Base-by-base conservation (phyloP, 768 basidiomycete species). In the Lactifluus pinguis region DNA sequence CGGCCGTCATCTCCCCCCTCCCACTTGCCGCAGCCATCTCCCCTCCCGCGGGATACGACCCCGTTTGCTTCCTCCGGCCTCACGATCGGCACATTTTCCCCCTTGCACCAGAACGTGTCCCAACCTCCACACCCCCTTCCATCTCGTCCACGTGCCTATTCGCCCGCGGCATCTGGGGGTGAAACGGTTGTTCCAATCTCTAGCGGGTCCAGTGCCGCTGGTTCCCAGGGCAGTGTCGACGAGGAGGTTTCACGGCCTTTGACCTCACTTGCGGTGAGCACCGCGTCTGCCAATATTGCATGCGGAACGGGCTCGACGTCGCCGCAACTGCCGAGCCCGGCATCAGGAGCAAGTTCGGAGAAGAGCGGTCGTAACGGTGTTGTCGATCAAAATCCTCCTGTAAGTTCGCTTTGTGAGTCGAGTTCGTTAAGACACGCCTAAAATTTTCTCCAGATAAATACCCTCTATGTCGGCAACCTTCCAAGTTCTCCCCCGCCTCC, bases 391-490 rank as follows among this genome's bases (percentile, higher is more conserved):
- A 98, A 98, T 72, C 95, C 95, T 68, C 95, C 95, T 14, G 86
- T 87, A 70, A 70, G 84, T 58, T 41, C 34, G 53, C 21, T n/a
- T 48, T 9, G 14, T 10, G 36, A 45, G 15, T 32, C 14, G 13
- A n/a, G 13, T 38, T 30, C 36, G 47, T 49, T 51, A 21, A 6
- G 14, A 38, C n/a, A 19, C 49, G 17, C 21, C 65, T 54, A 34
- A 57, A 44, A 51, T 50, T 34, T 60, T 55, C 21, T 66, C 29
- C 51, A 88, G 83, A 98, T 98, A 74, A 98, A 97, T 69, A 99
- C 97, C 0, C 79, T 99, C n/a, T 98, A 98, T 69, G 94, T 99
- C n/a, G 97, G 97, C 49, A 98, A 98, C 68, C 75, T 99, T 60
- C 97, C 95, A 2, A 90, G 89, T 5, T 82, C 86, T 36, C 83